phyloP scores from a whole-genome alignment of 208 protist species.

The Histomonas meleagridis region DNA sequence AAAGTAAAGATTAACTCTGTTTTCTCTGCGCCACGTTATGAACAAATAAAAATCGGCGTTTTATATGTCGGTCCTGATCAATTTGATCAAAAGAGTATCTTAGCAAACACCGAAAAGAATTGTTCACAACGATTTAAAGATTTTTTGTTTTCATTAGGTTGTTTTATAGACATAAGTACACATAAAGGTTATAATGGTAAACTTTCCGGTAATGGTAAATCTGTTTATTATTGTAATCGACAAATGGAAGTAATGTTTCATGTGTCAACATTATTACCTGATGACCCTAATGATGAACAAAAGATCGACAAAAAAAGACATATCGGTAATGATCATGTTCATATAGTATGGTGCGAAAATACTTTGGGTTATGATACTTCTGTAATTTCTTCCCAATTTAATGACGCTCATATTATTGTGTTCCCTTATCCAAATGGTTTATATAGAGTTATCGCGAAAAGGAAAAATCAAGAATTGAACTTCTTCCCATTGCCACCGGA shows the following conservation, averaged over 20 bases:
- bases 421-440: neutral
- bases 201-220: neutral
- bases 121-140: neutral
- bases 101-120: neutral
- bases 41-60: neutral
- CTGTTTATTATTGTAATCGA: neutral
- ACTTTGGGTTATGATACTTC: neutral
- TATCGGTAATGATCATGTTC: constrained; percentile 31
- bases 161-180: neutral
- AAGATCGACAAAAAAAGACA: neutral
- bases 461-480: too few species aligned
- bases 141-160: neutral
- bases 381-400: constrained; percentile 17
- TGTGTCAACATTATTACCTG: neutral
- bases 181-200: neutral
- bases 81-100: neutral
- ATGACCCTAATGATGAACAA: neutral
- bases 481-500: too few species aligned
- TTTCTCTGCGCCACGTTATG: neutral
- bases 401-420: neutral
- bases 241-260: constrained; percentile 23
- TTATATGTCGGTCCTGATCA: neutral
- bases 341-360: constrained; percentile 34
- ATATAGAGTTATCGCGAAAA: too few species aligned
- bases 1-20: too few species aligned